Evolutionary conservation across 169 alveolate genomes (phyloP), one percentile per base, ranked within the genome.

Genomic region (Babesia divergens): DNA sequence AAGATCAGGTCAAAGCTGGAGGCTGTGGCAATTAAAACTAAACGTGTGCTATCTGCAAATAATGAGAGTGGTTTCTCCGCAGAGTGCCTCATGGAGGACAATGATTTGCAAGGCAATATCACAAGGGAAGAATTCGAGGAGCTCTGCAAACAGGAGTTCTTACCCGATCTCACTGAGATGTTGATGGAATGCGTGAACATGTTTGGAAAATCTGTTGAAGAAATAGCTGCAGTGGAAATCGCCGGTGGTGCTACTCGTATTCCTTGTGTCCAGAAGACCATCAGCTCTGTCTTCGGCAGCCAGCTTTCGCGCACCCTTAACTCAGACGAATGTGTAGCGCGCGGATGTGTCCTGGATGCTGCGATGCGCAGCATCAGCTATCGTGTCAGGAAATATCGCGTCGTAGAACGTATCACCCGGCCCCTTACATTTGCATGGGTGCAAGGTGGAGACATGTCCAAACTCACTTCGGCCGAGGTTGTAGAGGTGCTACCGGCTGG

Each of bases 231-330:
- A 40, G 96, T 97, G 24, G 99, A 97, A 86, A 92, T 97, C 65
- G 92, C 95, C 37, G 99, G 99, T 46, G 99, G 99, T 60, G 94
- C 96, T 6, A 92, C 98, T 0, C 91, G 99, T 74, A 94, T 95
- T 8, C 99, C 99, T 3, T 90, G 94, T 65, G 94, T 97, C 18
- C 95, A 95, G 82, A 84, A 89, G 43, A 79, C 89, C 35, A 89
- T 94, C 34, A 82, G 94, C 62, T 84, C 89, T 49, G 90, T 92
- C 18, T 95, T 97, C 79, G 83, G 90, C 52, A 84, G 81, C 14
- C 95, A 91, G 35, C 87, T 94, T 20, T 89, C 95, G 38, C 93
- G 95, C 76, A 97, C 99, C 6, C 90, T 97, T 49, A 92, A 95
- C 54, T 96, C 98, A 22, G 98, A 95, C 74, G 99, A 97, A 85